Evolutionary conservation across 495 filamentous ascomycete species (phyloP).

Genomic region (Podospora conica): DNA sequence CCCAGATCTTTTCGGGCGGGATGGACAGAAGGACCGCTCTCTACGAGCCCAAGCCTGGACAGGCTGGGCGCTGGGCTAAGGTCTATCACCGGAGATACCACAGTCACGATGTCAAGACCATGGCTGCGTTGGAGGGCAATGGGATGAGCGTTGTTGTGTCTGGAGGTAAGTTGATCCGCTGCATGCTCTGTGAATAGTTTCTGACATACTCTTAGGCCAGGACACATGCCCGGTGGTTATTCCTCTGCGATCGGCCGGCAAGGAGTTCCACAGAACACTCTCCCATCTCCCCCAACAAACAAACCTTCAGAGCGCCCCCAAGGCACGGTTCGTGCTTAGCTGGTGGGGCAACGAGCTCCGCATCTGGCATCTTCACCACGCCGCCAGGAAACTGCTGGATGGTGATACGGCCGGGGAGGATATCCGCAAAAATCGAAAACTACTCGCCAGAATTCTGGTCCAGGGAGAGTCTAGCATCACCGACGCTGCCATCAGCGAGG

Average conservation of each 20-base stretch:
- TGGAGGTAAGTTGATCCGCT: constrained; percentile 59
- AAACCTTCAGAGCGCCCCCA: constrained; percentile 61
- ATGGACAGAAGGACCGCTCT: constrained; percentile 82
- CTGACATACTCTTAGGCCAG: constrained; percentile 55
- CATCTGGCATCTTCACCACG: constrained; percentile 65
- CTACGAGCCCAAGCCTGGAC: constrained; percentile 60
- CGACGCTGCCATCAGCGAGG: constrained; percentile 63
- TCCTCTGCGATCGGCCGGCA: constrained; percentile 72
- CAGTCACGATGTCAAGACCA: constrained; percentile 87
- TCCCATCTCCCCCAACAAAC: constrained; percentile 73
- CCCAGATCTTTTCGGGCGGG: constrained; percentile 81
- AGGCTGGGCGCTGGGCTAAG: constrained; percentile 68
- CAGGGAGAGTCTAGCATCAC: constrained; percentile 84
- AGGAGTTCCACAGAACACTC: constrained; percentile 72
- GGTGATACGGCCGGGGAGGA: constrained; percentile 29
- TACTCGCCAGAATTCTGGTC: constrained; percentile 66
- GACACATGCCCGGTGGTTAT: constrained; percentile 76
- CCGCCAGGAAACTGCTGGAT: constrained; percentile 42
- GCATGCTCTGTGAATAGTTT: not conserved
- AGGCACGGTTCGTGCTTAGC: constrained; percentile 68
- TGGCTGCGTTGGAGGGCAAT: constrained; percentile 82
- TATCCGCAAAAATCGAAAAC: constrained; percentile 44
- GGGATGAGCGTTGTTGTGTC: constrained; percentile 82
- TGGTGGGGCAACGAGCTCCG: constrained; percentile 90
- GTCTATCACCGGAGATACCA: constrained; percentile 78